These are phyloP conservation scores for Penicillium sp. DNA, from an alignment of 2,329 filamentous ascomycete species.

Conservation along the genomic window DNA sequence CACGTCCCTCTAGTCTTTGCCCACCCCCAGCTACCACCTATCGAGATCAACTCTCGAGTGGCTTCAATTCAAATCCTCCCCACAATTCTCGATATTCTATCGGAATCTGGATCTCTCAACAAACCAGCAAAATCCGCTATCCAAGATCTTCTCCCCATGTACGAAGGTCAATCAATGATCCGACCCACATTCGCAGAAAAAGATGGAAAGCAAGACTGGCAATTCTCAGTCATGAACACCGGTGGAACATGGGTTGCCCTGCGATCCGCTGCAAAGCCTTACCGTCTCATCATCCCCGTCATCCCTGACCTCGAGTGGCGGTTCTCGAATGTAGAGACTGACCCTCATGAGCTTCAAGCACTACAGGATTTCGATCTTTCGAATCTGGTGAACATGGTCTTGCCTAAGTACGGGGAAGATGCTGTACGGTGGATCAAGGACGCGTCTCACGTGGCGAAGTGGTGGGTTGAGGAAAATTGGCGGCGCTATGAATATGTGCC, in stretches of 20 bases:
- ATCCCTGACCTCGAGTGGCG: conserved; percentile 63
- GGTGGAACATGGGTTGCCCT: conserved; percentile 56
- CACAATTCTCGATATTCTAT: conserved; percentile 48
- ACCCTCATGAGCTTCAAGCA: conserved; percentile 36
- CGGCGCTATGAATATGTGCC: conserved; percentile 21
- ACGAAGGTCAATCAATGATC: conserved; percentile 51
- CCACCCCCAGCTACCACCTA: neutral
- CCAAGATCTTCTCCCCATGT: conserved; percentile 44
- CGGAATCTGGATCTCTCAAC: conserved; percentile 43
- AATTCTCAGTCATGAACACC: conserved; percentile 38
- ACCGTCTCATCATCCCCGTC: conserved; percentile 72
- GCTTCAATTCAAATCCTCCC: conserved; percentile 30
- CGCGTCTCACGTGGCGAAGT: conserved; percentile 38
- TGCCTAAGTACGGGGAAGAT: conserved; percentile 31
- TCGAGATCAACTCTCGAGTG: neutral
- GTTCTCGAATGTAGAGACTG: conserved; percentile 37
- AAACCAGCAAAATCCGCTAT: conserved; percentile 34
- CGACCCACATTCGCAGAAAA: conserved; percentile 39
- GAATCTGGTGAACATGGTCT: conserved; percentile 30
- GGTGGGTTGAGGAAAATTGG: conserved; percentile 42
- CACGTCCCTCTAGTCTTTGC: neutral
- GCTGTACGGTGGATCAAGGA: conserved; percentile 39
- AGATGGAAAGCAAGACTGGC: conserved; percentile 38
- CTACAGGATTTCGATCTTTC: conserved; percentile 35
- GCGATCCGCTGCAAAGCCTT: conserved; percentile 73